Percentiles rank a stretch among this genome's conserved stretches.
These are phyloP conservation scores for Lipomyces spencermartinsiae DNA, from an alignment of 805 yeast genomes.

Conservation along the genomic window DNA sequence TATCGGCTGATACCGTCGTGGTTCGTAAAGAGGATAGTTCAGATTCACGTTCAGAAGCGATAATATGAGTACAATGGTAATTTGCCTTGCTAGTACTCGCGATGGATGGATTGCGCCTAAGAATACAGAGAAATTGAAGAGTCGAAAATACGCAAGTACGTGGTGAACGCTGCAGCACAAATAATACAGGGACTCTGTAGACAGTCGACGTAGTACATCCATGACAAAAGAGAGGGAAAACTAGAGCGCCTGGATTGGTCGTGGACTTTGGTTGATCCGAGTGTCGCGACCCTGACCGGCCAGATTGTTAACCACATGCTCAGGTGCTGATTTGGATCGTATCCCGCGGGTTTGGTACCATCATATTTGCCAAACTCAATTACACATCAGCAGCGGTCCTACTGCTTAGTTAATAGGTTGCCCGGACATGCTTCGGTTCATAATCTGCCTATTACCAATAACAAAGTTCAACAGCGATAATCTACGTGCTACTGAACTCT, in stretches of 20 bases:
- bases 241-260: background rate
- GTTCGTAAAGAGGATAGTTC: slow-evolving; percentile 13
- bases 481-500: background rate
- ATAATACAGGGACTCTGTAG: background rate
- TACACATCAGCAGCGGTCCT: background rate
- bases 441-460: background rate
- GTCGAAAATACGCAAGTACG: background rate
- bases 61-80: background rate
- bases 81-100: background rate
- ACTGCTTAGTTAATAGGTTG: too few species aligned
- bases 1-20: slow-evolving; percentile 1
- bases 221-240: slow-evolving; percentile 4
- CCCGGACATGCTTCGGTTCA: background rate
- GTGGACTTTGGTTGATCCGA: background rate
- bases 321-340: background rate
- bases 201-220: background rate
- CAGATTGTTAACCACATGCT: too few species aligned
- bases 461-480: background rate
- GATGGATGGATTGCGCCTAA: background rate
- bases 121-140: background rate
- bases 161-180: background rate
- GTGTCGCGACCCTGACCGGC: too few species aligned
- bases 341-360: background rate
- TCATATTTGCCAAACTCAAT: background rate
- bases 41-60: slow-evolving; percentile 13